Evolutionary conservation across 2,329 filamentous ascomycete genomes (phyloP).

Genomic region (Epichloe hybrida): DNA sequence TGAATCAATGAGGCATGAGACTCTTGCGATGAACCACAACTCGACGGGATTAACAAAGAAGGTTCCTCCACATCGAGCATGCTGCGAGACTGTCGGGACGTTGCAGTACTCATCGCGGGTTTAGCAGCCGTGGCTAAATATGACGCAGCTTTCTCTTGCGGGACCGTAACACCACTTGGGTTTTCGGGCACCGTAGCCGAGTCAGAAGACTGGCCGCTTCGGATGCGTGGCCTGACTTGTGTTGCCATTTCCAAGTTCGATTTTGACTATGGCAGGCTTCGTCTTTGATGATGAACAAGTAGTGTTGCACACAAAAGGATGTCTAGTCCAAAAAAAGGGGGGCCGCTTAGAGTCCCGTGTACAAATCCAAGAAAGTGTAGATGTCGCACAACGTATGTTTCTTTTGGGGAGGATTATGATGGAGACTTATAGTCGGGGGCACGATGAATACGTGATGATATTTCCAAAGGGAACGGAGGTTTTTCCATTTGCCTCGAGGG

Average conservation of each 20-base stretch:
- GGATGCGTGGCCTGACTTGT: slow-evolving; percentile 30
- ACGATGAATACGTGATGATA: too few species aligned
- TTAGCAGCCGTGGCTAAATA: slow-evolving; percentile 4
- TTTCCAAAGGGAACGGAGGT: too few species aligned
- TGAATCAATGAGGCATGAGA: slow-evolving; percentile 22
- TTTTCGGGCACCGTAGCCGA: slow-evolving; percentile 14
- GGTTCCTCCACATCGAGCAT: slow-evolving; percentile 40
- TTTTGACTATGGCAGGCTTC: slow-evolving; percentile 5
- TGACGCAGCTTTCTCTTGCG: slow-evolving; percentile 6
- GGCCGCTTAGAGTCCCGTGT: too few species aligned
- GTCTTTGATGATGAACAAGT: slow-evolving; percentile 3
- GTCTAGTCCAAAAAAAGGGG: slow-evolving; percentile 15
- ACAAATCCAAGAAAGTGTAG: too few species aligned
- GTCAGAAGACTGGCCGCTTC: slow-evolving; percentile 28
- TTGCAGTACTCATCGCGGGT: slow-evolving; percentile 7
- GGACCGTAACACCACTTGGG: slow-evolving; percentile 19
- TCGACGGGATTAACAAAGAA: slow-evolving; percentile 29
- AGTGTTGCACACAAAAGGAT: slow-evolving; percentile 13
- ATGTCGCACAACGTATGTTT: too few species aligned
- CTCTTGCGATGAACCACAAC: slow-evolving; percentile 33
- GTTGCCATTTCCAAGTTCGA: slow-evolving; percentile 30
- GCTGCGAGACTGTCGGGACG: slow-evolving; percentile 30
- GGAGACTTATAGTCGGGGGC: too few species aligned
- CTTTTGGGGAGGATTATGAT: too few species aligned
- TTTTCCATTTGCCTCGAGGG: too few species aligned